Evolutionary conservation across 306 rosid genomes (phyloP), one percentile per base, ranked within the genome.

Genomic region (Acacia confusa): DNA sequence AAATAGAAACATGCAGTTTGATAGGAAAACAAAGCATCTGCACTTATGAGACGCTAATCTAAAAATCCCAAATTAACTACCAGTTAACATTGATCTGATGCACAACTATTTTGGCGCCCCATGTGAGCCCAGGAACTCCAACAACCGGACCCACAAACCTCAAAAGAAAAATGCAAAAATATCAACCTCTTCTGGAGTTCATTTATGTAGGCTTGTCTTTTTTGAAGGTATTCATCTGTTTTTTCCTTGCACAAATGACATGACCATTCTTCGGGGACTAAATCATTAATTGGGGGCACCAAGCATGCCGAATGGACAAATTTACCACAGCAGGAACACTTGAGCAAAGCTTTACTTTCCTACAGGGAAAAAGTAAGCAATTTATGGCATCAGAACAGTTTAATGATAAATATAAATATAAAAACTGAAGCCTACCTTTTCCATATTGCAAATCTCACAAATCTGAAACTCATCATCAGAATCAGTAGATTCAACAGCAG

Each of bases 381-480:
- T 80, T 67, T 63, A 80, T 69, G 82, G 78, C 63, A 82, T 79
- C 80, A 63, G 82, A 84, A 74, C 38, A 82, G 38, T 44, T 57
- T 22, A 81, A 75, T 25, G 52, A 43, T 32, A 6, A 9, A 64
- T 4, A 40, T 22, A 50, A 43, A 60, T 19, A 76, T 17, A 80
- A 43, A 12, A 67, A 71, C 45, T 76, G 70, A 67, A 70, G 67
- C 65, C 50, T 70, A 93, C 99, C 96, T 91, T 92, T 89, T 93
- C 98, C 74, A 89, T 70, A 70, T 86, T 89, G 92, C 99, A 95
- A 73, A 92, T 92, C 81, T 95, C 97, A 69, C 99, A 95, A 44
- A 95, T 95, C 83, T 93, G 99, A 86, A 91, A 93, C 90, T 95
- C 99, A 40, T 95, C 99, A 85, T 95, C 99, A 53, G 99, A 93